Evolutionary conservation across 1,284 basidiomycete species (phyloP).

Genomic region (Trametes versicolor): DNA sequence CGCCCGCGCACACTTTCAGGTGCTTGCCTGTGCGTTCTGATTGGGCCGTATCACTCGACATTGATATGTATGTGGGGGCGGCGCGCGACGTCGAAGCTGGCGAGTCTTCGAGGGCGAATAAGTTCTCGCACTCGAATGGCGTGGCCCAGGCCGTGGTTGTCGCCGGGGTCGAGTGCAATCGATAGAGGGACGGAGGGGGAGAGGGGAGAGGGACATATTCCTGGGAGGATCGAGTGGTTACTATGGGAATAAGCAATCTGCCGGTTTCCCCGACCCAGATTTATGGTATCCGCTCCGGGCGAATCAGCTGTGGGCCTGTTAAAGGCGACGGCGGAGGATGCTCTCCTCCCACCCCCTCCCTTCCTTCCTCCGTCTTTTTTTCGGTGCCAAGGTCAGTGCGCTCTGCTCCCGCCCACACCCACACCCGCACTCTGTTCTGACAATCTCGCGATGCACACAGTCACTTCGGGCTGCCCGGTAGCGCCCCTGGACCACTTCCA

Average conservation of each 20-base stretch:
- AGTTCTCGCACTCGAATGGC: neutral
- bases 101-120: neutral
- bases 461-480: slow-evolving; percentile 71
- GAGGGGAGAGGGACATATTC: slow-evolving; percentile 7
- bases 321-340: slow-evolving; percentile 18
- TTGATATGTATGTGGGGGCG: neutral
- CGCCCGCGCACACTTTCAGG: neutral
- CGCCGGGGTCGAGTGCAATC: neutral
- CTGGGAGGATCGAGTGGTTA: slow-evolving; percentile 23
- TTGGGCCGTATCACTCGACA: slow-evolving; percentile 5
- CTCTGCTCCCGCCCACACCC: slow-evolving; percentile 11
- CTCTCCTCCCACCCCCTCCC: slow-evolving; percentile 18
- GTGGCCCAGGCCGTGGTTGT: neutral
- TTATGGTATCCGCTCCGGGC: slow-evolving; percentile 27
- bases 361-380: slow-evolving; percentile 36
- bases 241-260: slow-evolving; percentile 38
- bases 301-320: slow-evolving; percentile 31
- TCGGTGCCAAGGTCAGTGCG: slow-evolving; percentile 37
- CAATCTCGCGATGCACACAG: slow-evolving; percentile 17
- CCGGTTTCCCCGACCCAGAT: slow-evolving; percentile 41
- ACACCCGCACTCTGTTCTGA: neutral
- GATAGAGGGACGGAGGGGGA: neutral
- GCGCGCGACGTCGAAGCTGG: neutral
- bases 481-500: slow-evolving; percentile 65
- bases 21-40: slow-evolving; percentile 5